Evolutionary conservation across 768 basidiomycete genomes (phyloP), one percentile per base, ranked within the genome.

Genomic region (Podaxis sp.): DNA sequence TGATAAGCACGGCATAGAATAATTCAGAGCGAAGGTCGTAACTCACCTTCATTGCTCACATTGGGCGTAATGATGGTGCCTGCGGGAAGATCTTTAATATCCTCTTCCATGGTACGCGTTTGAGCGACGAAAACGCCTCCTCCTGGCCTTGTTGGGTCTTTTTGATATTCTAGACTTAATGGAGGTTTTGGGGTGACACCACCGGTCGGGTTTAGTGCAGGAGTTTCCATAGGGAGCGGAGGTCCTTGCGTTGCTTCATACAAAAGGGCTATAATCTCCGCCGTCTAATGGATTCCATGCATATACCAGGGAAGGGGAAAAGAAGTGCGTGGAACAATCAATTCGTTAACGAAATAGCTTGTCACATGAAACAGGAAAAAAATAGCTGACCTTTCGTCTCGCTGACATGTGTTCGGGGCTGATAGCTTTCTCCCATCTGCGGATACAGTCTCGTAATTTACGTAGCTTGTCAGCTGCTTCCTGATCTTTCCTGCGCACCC

Each of bases 381-480:
- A 61, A 68, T 48, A 38, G 72, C 61, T 65, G 63, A 79, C 93
- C 88, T 96, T 96, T 64, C 94, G 86, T 74, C 94, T 84, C 18
- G 91, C 88, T 44, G 91, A 93, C 93, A 95, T 95, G 74, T 98
- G 95, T 65, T 97, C 95, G 51, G 91, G 89, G 61, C 89, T 91
- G 61, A 95, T 82, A 0, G 90, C 83, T 57, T 79, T 83, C 72
- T 96, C 95, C 94, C 95, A 98, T 62, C 89, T 79, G 61, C 87
- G 80, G 13, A 95, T 88, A 58, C 89, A 91, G 70, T 96, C 93
- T 23, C 90, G 86, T 56, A 97, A 75, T 71, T 89, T 87, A 66
- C 83, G 85, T 57, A 98, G 78, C 65, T 89, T 89, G 16, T 78
- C 78, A 58, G 87, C 84, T 4, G 94, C 92, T 5, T 85, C 83